These are phyloP conservation scores for Fusarium scirpi DNA, from an alignment of 2,329 filamentous ascomycete species.

Conservation along the genomic window DNA sequence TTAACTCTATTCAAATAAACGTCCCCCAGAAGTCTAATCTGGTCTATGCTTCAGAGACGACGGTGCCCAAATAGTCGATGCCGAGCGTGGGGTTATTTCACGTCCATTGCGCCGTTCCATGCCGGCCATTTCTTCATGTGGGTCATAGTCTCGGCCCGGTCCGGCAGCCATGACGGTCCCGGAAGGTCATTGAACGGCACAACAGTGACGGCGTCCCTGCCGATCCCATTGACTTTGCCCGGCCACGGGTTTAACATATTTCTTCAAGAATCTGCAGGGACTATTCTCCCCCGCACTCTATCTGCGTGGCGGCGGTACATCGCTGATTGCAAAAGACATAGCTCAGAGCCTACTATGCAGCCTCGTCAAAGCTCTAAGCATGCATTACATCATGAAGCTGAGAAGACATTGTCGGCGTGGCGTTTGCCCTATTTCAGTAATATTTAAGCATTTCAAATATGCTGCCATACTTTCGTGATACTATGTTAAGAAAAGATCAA, in stretches of 20 bases:
- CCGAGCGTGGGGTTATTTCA: conserved; percentile 24
- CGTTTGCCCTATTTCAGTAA: background rate
- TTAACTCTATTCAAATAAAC: conserved; percentile 5
- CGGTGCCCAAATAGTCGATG: background rate
- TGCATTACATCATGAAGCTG: conserved; percentile 15
- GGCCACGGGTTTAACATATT: conserved; percentile 11
- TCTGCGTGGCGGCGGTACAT: conserved; percentile 14
- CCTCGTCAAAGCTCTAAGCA: background rate
- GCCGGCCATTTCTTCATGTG: conserved; percentile 32
- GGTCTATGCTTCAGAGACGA: background rate
- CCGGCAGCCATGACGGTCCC: conserved; percentile 37
- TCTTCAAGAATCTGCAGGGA: conserved; percentile 36
- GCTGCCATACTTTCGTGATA: background rate
- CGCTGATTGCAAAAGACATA: background rate
- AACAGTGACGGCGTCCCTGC: conserved; percentile 23
- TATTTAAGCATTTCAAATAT: background rate
- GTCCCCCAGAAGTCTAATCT: background rate
- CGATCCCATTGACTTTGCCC: conserved; percentile 21
- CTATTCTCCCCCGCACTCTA: conserved; percentile 17
- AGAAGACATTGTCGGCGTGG: background rate
- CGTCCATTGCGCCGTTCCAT: conserved; percentile 17
- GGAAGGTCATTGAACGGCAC: conserved; percentile 12
- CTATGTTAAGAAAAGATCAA: background rate
- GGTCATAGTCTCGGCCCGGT: conserved; percentile 41
- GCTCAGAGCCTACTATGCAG: conserved; percentile 4